Evolutionary conservation across 202 grass and related monocot species (phyloP).

Genomic region (Saccharum hybrid): DNA sequence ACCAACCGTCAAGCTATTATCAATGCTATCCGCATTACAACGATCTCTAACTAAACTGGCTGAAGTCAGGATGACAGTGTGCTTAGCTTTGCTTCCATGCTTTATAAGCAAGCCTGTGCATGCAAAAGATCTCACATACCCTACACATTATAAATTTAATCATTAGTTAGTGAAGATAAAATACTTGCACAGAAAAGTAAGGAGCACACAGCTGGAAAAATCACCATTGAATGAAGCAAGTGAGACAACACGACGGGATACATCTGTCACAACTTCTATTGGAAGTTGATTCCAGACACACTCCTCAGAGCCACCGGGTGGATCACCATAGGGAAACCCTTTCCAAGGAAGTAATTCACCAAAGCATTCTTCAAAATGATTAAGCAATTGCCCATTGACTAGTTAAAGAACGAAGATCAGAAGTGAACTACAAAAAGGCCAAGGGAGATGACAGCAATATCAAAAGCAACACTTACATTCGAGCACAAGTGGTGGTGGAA

Average conservation of each 20-base stretch:
- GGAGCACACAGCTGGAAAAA: not conserved
- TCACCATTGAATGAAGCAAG: slow-evolving; percentile 33
- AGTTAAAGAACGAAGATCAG: slow-evolving; percentile 12
- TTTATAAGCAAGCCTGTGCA: slow-evolving; percentile 46
- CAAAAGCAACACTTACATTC: slow-evolving; percentile 39
- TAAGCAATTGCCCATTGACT: slow-evolving; percentile 28
- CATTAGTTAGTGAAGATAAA: not conserved
- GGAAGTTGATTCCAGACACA: not conserved
- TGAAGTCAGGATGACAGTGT: slow-evolving; percentile 13
- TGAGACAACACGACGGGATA: slow-evolving; percentile 39
- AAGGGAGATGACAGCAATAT: slow-evolving; percentile 1
- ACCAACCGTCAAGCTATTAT: slow-evolving; percentile 25
- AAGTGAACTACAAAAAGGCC: slow-evolving; percentile 9
- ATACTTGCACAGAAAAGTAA: not conserved
- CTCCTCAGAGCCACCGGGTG: no score
- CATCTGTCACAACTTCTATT: not conserved
- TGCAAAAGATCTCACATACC: slow-evolving; percentile 20
- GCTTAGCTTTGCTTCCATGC: not conserved
- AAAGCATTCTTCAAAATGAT: slow-evolving; percentile 24
- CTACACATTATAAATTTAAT: not conserved
- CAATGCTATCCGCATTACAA: not conserved
- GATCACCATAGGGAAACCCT: not conserved
- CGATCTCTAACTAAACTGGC: slow-evolving; percentile 32
- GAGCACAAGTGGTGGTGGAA: slow-evolving; percentile 42
- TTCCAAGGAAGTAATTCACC: slow-evolving; percentile 31